Percentiles rank a stretch among this genome's conserved stretches.
Evolutionary conservation across 2,329 filamentous ascomycete genomes (phyloP).

Genomic region (Thielaviopsis punctulata): DNA sequence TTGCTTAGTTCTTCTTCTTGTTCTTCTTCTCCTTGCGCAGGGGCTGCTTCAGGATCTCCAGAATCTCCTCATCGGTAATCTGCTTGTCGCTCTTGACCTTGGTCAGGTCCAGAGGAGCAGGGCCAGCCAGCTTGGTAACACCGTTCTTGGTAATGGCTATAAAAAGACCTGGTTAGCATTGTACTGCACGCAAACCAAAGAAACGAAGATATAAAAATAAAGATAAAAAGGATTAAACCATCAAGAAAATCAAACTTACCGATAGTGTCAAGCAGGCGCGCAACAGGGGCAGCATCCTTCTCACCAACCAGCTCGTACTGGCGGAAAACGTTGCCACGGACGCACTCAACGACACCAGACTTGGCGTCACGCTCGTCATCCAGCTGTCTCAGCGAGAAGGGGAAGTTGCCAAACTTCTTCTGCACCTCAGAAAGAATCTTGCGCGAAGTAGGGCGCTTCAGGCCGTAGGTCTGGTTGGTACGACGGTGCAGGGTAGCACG

Average conservation of each 20-base stretch:
- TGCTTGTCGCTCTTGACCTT: conserved; percentile 94
- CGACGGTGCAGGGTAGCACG: conserved; percentile 84
- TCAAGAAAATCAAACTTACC: conserved; percentile 43
- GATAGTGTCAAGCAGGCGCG: conserved; percentile 75
- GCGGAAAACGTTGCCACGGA: conserved; percentile 78
- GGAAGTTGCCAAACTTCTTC: conserved; percentile 95
- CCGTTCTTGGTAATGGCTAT: conserved; percentile 95
- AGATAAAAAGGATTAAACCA: not conserved
- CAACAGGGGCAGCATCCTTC: conserved; percentile 73
- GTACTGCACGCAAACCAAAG: too few species aligned
- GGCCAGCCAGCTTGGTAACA: conserved; percentile 65
- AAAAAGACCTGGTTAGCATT: conserved; percentile 6
- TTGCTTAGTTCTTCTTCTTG: conserved; percentile 47
- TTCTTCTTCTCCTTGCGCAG: conserved; percentile 86
- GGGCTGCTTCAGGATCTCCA: conserved; percentile 85
- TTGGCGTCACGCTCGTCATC: conserved; percentile 94
- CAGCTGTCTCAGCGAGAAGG: conserved; percentile 91
- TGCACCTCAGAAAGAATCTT: conserved; percentile 86
- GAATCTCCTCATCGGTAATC: conserved; percentile 87
- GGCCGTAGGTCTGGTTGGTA: conserved; percentile 74
- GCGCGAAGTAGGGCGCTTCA: conserved; percentile 88
- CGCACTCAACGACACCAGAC: conserved; percentile 89
- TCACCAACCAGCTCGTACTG: conserved; percentile 95
- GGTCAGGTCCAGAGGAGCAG: conserved; percentile 57
- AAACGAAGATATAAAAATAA: too few species aligned